A percentile compares a stretch with the other conserved stretches of the same genome.
phyloP scores from a whole-genome alignment of 805 yeast species.

The Hanseniaspora guilliermondii region DNA sequence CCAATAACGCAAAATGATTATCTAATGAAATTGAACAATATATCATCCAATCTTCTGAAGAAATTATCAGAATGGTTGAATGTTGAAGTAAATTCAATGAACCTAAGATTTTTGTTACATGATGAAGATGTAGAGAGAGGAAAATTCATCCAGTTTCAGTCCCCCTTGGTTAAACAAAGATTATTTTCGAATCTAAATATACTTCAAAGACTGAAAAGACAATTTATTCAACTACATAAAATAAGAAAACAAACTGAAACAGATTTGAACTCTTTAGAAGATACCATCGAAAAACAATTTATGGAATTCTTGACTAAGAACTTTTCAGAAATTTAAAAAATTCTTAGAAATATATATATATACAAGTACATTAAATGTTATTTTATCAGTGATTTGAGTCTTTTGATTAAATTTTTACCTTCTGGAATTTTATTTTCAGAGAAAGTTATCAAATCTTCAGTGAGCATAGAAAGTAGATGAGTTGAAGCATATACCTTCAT shows the following conservation, averaged over 20 bases:
- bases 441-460: slow-evolving; percentile 3
- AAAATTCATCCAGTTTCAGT: slow-evolving; percentile 28
- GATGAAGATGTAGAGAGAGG: slow-evolving; percentile 35
- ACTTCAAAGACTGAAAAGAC: slow-evolving; percentile 69
- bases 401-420: neutral
- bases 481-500: neutral
- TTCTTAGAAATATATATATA: neutral
- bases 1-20: slow-evolving; percentile 69
- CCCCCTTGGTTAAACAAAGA: slow-evolving; percentile 33
- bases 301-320: slow-evolving; percentile 10
- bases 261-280: slow-evolving; percentile 34
- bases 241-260: slow-evolving; percentile 55
- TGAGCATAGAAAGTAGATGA: neutral
- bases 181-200: slow-evolving; percentile 43
- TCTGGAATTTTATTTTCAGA: neutral
- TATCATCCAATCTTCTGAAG: slow-evolving; percentile 22
- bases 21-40: slow-evolving; percentile 16
- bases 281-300: slow-evolving; percentile 9
- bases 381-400: slow-evolving; percentile 1
- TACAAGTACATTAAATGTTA: neutral
- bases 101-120: neutral
- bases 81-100: slow-evolving; percentile 10
- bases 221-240: slow-evolving; percentile 68
- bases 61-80: slow-evolving; percentile 52
- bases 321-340: slow-evolving; percentile 2